Base-by-base conservation (phyloP, 495 filamentous ascomycete species). In the Aspergillus nanangensis region DNA sequence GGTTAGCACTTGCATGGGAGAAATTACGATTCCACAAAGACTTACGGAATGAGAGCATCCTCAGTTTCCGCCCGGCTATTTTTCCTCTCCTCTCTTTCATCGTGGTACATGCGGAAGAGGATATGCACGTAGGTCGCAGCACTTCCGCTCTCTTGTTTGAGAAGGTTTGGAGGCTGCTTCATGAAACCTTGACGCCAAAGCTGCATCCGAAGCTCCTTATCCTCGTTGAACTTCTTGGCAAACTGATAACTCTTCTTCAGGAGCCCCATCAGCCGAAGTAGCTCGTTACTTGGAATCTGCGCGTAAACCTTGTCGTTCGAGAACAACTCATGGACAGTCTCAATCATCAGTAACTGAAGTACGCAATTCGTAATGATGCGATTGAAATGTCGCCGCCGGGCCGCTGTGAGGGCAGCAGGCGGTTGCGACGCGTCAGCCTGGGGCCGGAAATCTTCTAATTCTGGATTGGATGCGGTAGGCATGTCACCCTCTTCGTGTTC, bases 331-430 rank as follows among this genome's bases (percentile, higher is more conserved):
- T 95, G 91, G 31, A 99, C 93, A 1, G 93, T 99, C 61, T 97
- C 94, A 63, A 99, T 99, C 88, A 97, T 96, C 41, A 99, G 82
- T 3, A 99, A 75, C 61, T 97, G 94, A 11, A 99, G 74, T 9
- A 99, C 94, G 64, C 93, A 99, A 55, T 91, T 91, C n/a, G 89
- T 95, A 66, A 99, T 99, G 61, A 99, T 99, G 53, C 92, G 87
- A 65, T 97, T 99, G 76, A 99, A 99, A 67, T 95, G 95, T 19
- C 89, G 85, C n/a, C 94, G 82, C 20, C 94, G 83, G 1, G 92
- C 88, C 2, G 88, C 87, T 5, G 93, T 96, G 9, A 99, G 90
- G 2, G 90, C 86, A 23, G 95, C 77, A 0, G 93, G 89, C 41
- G 95, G 88, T 58, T 92, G 88, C 58, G 90, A 73, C 5, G 73